A percentile compares a stretch with the other conserved stretches of the same genome.
Evolutionary conservation across 805 yeast genomes (phyloP).

Genomic region (Wickerhamiella occidentalis): DNA sequence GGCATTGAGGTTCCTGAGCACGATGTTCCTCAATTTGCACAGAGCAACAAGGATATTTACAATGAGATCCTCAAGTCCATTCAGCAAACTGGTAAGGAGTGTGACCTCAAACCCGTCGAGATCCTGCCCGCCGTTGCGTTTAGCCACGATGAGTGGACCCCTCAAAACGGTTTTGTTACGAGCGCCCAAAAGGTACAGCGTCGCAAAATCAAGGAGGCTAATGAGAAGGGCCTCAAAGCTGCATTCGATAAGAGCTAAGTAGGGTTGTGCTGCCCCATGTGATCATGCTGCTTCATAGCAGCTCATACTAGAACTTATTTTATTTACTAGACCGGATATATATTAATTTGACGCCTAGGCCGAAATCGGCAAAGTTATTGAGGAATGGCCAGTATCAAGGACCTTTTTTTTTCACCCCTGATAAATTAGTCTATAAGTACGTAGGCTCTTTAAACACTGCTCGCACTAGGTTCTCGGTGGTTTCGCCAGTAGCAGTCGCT

Average conservation of each 20-base stretch:
- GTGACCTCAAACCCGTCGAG: slow-evolving; percentile 79
- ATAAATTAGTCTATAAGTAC: too few species aligned
- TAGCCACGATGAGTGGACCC: slow-evolving; percentile 92
- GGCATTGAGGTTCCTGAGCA: slow-evolving; percentile 37
- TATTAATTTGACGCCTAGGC: too few species aligned
- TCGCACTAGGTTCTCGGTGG: too few species aligned
- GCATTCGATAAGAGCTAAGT: slow-evolving; percentile 36
- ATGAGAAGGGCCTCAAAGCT: slow-evolving; percentile 52
- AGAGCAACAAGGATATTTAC: slow-evolving; percentile 45
- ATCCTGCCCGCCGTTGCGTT: slow-evolving; percentile 65
- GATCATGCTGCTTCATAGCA: slow-evolving; percentile 25
- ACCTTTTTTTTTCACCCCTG: too few species aligned
- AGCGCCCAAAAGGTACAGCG: slow-evolving; percentile 95
- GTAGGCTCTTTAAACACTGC: too few species aligned
- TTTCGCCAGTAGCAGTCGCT: too few species aligned
- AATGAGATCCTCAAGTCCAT: slow-evolving; percentile 46
- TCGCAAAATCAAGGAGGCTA: slow-evolving; percentile 66
- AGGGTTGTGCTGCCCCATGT: too few species aligned
- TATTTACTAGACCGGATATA: too few species aligned
- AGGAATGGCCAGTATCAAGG: too few species aligned
- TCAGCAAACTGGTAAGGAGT: slow-evolving; percentile 61
- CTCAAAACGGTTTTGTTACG: slow-evolving; percentile 85
- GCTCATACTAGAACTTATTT: slow-evolving; percentile 26
- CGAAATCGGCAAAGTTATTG: too few species aligned
- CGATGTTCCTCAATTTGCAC: slow-evolving; percentile 32